A percentile compares a stretch with the other conserved stretches of the same genome.
Evolutionary conservation across 225 moss, liverwort and hornwort species (phyloP).

Genomic region (Sphagnum contortum): DNA sequence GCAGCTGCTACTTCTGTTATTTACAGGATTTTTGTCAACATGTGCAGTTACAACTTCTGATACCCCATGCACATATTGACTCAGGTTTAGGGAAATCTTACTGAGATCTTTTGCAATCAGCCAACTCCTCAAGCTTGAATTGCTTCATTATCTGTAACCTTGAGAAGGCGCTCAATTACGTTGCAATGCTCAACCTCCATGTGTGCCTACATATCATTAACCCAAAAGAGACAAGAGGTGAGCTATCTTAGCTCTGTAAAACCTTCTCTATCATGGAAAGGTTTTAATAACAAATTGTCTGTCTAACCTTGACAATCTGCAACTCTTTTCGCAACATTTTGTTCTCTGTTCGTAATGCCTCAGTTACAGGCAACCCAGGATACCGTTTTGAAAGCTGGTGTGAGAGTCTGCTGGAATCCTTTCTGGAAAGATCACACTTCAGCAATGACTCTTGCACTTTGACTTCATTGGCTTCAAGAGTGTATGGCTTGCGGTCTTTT

Average conservation of each 20-base stretch:
- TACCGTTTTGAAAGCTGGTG: slow-evolving; percentile 70
- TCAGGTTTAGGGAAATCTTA: too few species aligned
- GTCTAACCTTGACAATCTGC: slow-evolving; percentile 25
- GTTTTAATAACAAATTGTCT: too few species aligned
- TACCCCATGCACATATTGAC: too few species aligned
- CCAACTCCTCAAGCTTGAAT: too few species aligned
- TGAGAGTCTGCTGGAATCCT: slow-evolving; percentile 64
- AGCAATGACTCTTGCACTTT: slow-evolving; percentile 54
- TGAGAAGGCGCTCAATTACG: slow-evolving; percentile 78
- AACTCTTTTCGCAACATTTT: slow-evolving; percentile 71
- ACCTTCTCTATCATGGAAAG: too few species aligned
- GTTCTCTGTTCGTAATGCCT: slow-evolving; percentile 70
- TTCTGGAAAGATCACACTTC: slow-evolving; percentile 58
- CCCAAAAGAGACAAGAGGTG: too few species aligned
- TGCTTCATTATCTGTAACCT: slow-evolving; percentile 60
- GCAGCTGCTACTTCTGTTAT: too few species aligned
- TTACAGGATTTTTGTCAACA: too few species aligned
- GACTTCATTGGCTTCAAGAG: slow-evolving; percentile 74
- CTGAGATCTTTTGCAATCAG: too few species aligned
- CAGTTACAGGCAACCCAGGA: slow-evolving; percentile 63
- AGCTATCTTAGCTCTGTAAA: too few species aligned
- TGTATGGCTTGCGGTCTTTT: slow-evolving; percentile 62
- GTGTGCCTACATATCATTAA: slow-evolving; percentile 11
- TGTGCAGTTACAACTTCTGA: too few species aligned
- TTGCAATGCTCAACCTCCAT: slow-evolving; percentile 62